These are phyloP conservation scores for Collybia nuda DNA, from an alignment of 768 basidiomycete genomes.

Conservation along the genomic window DNA sequence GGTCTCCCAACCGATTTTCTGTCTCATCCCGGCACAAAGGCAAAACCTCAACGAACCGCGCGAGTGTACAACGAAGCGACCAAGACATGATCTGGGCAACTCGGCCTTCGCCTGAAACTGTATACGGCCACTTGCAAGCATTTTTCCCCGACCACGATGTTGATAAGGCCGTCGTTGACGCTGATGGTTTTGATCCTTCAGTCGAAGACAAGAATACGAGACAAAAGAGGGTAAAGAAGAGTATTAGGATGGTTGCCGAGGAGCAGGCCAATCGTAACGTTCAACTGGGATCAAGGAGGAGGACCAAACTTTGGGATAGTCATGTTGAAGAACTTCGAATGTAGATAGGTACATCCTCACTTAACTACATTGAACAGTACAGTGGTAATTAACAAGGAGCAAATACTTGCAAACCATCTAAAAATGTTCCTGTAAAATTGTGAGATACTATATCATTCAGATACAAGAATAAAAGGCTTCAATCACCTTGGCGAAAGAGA, in stretches of 20 bases:
- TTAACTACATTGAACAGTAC: not conserved
- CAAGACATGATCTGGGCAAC: conserved; percentile 27
- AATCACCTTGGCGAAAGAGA: conserved; percentile 77
- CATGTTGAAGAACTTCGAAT: conserved; percentile 39
- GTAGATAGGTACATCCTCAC: conserved; percentile 6
- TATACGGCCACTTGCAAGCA: conserved; percentile 75
- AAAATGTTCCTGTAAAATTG: conserved; percentile 25
- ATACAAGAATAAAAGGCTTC: not conserved
- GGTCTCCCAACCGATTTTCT: conserved; percentile 3
- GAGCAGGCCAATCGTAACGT: conserved; percentile 58
- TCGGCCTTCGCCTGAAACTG: conserved; percentile 75
- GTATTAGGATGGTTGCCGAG: conserved; percentile 80
- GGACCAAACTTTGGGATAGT: conserved; percentile 43
- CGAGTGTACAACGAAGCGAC: conserved; percentile 3
- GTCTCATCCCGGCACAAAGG: not conserved
- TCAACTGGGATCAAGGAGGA: conserved; percentile 37
- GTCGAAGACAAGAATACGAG: conserved; percentile 7
- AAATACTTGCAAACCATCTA: conserved; percentile 1
- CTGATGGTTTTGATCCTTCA: conserved; percentile 44
- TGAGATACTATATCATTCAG: not conserved
- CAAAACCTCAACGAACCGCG: not conserved
- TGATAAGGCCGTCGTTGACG: conserved; percentile 78
- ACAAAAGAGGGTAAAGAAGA: conserved; percentile 41
- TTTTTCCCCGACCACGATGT: conserved; percentile 91
- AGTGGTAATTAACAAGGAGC: not conserved